These are phyloP conservation scores for Termitomyces sp. DNA, from an alignment of 768 basidiomycete species.

Conservation along the genomic window DNA sequence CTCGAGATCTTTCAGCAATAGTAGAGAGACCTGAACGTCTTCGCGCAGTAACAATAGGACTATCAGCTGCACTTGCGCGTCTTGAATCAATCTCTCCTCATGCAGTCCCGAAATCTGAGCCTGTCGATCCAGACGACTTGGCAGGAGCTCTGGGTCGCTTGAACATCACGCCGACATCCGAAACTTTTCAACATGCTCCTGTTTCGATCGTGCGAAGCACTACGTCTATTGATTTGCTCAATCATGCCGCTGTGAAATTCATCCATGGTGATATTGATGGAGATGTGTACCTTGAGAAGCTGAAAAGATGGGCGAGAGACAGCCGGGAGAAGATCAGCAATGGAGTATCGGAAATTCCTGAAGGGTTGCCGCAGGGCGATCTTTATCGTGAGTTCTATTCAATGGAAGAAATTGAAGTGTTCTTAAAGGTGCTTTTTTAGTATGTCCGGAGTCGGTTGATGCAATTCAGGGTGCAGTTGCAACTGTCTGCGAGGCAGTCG, in stretches of 20 bases:
- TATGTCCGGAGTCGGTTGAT: constrained; percentile 72
- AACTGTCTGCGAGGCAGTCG: constrained; percentile 86
- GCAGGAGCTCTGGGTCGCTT: constrained; percentile 44
- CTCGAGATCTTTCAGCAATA: constrained; percentile 67
- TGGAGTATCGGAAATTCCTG: constrained; percentile 75
- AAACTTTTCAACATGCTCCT: constrained; percentile 20
- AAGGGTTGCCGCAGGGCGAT: constrained; percentile 70
- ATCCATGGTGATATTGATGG: constrained; percentile 69
- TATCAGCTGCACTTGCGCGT: constrained; percentile 76
- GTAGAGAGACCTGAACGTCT: constrained; percentile 92
- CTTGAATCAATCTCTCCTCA: constrained; percentile 42
- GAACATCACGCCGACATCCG: constrained; percentile 25
- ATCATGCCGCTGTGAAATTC: constrained; percentile 66
- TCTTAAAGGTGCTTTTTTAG: constrained; percentile 31
- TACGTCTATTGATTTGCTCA: constrained; percentile 51
- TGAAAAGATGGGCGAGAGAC: constrained; percentile 56
- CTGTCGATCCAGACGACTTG: constrained; percentile 35
- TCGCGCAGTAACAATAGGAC: constrained; percentile 77
- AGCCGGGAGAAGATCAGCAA: constrained; percentile 59
- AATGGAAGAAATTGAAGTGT: neutral
- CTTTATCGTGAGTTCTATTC: constrained; percentile 62
- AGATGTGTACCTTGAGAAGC: constrained; percentile 63
- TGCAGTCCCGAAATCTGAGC: neutral
- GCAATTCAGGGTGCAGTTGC: constrained; percentile 83
- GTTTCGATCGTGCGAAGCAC: constrained; percentile 51